Percentiles rank a stretch among this genome's conserved stretches.
Evolutionary conservation across 345 rosid species (phyloP).

Genomic region (Eutrema heterophyllum): DNA sequence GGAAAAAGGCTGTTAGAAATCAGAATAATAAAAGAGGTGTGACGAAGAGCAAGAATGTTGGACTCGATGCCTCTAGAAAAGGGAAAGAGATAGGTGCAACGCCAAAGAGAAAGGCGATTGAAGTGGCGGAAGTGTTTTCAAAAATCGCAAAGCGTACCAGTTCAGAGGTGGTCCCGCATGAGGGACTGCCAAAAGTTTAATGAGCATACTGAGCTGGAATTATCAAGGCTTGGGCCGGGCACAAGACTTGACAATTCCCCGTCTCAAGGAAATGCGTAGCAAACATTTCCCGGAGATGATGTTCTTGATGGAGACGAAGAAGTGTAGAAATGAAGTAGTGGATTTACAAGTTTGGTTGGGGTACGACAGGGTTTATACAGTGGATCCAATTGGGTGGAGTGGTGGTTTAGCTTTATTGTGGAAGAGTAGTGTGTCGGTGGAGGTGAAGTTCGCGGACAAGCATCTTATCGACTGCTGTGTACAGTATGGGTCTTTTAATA

Average conservation of each 20-base stretch:
- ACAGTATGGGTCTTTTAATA: not conserved
- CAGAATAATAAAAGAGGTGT: too few relatives aligned
- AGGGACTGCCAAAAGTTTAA: too few relatives aligned
- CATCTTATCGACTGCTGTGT: fast-evolving
- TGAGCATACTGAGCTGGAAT: too few relatives aligned
- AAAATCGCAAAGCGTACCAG: too few relatives aligned
- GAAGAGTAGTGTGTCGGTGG: not conserved
- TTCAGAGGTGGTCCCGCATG: too few relatives aligned
- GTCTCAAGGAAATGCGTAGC: not conserved
- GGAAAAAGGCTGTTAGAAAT: too few relatives aligned
- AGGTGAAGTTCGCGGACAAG: fast-evolving
- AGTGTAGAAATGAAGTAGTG: not conserved
- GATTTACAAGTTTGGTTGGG: not conserved
- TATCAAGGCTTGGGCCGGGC: not conserved
- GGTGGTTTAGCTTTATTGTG: not conserved
- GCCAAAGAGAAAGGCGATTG: too few relatives aligned
- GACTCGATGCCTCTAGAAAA: too few relatives aligned
- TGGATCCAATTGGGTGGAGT: not conserved
- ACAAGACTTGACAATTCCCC: not conserved
- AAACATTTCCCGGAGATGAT: not conserved
- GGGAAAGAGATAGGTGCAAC: too few relatives aligned
- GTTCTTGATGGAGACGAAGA: not conserved
- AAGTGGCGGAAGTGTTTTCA: too few relatives aligned
- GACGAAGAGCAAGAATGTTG: too few relatives aligned
- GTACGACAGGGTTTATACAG: not conserved